phyloP scores from a whole-genome alignment of 2,329 filamentous ascomycete genomes.

The Scytalidium sp. region DNA sequence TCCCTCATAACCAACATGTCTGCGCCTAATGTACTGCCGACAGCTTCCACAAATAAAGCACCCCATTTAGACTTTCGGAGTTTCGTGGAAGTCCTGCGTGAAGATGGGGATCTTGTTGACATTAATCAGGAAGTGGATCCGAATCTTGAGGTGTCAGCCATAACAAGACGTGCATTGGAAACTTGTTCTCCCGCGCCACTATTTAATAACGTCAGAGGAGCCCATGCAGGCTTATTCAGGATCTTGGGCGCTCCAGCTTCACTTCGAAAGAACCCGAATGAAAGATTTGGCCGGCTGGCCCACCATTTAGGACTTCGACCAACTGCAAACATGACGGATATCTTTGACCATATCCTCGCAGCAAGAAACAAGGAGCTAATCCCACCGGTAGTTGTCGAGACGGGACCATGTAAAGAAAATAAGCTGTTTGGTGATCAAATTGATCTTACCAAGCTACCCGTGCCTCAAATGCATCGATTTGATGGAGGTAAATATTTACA shows the following conservation, averaged over 20 bases:
- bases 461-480: constrained; percentile 37
- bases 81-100: constrained; percentile 40
- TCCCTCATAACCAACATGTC: background rate
- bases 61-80: constrained; percentile 38
- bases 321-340: constrained; percentile 32
- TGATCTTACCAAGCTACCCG: constrained; percentile 39
- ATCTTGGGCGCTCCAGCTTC: constrained; percentile 43
- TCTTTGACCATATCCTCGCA: constrained; percentile 38
- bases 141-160: constrained; percentile 43
- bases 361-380: constrained; percentile 31
- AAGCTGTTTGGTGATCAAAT: constrained; percentile 34
- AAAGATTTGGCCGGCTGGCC: constrained; percentile 39
- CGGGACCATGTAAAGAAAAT: constrained; percentile 42
- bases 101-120: constrained; percentile 42
- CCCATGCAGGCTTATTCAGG: constrained; percentile 41
- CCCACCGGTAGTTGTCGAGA: constrained; percentile 28
- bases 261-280: constrained; percentile 28
- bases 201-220: constrained; percentile 49
- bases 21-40: background rate
- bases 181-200: constrained; percentile 44
- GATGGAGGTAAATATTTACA: constrained; percentile 50
- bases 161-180: constrained; percentile 43
- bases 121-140: constrained; percentile 41
- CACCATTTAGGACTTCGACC: constrained; percentile 38
- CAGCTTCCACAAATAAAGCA: background rate